Evolutionary conservation across 1,284 basidiomycete genomes (phyloP), one percentile per base, ranked within the genome.

Genomic region (Cryptococcus sp.): DNA sequence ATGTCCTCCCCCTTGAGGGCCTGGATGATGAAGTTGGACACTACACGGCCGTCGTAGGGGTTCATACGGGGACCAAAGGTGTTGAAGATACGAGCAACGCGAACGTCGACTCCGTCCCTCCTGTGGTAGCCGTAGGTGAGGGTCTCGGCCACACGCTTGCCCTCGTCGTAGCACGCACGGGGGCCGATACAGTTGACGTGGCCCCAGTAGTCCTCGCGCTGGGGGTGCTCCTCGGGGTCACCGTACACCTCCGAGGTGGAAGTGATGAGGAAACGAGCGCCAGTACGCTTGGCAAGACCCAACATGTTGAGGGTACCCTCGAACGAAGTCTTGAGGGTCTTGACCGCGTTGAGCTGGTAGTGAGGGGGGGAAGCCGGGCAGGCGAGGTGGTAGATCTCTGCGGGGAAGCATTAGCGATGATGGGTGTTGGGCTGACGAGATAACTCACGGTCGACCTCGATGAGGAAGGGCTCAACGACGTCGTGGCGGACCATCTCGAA

Each of bases 401-500:
- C 48, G 20, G 33, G 24, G 4, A n/a, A n/a, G 48, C 9, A 12
- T 40, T 36, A 54, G 13, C n/a, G 43, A 24, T 35, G 43, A 6
- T 46, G 36, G 15, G 33, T 15, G 6, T 18, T 15, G 20, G 5
- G 42, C 18, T 8, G 53, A 18, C 21, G 20, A 38, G 9, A 13
- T 48, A 62, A n/a, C 88, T 72, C 73, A 91, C 91, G 91, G 79
- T 97, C 93, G 64, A 92, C 94, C 78, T 96, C 93, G 73, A 94
- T 94, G 85, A 94, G 88, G 81, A 94, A 94, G 3, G 93, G 91
- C 73, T 96, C 89, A 50, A 95, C 88, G 20, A 98, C 89, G 76
- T 98, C 95, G 77, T 98, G 95, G 58, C 95, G 85, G 63, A 98
- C 90, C 78, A 98, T 82, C 79, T 98, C 95, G 68, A 98, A 98